Conservation (phyloP, 2,329 filamentous ascomycete species). For the Emericellopsis atlantica region DNA sequence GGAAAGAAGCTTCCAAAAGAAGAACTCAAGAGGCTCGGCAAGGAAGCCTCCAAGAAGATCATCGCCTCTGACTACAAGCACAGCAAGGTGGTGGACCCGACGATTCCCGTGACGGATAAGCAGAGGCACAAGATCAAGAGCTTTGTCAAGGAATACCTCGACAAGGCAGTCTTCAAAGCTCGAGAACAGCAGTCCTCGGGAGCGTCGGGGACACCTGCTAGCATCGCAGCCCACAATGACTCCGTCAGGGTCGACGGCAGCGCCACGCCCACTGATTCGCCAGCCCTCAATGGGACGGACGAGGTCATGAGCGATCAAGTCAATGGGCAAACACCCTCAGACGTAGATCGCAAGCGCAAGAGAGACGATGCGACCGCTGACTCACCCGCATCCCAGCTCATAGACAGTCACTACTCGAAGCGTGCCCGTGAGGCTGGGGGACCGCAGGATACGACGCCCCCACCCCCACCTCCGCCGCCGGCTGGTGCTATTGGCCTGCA, state of each 20-base stretch:
- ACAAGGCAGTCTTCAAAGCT: slow-evolving; percentile 64
- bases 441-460: slow-evolving; percentile 30
- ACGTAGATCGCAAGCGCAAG: slow-evolving; percentile 52
- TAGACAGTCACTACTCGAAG: background rate
- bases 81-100: slow-evolving; percentile 72
- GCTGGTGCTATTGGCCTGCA: slow-evolving; percentile 7
- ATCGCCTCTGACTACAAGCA: slow-evolving; percentile 89
- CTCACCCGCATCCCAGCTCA: slow-evolving; percentile 10
- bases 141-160: slow-evolving; percentile 75
- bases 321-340: slow-evolving; percentile 31
- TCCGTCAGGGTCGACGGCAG: background rate
- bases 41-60: slow-evolving; percentile 72
- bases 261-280: background rate
- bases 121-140: slow-evolving; percentile 73
- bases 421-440: slow-evolving; percentile 17
- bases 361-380: slow-evolving; percentile 24
- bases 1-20: slow-evolving; percentile 78
- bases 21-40: slow-evolving; percentile 48
- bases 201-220: too few species aligned
- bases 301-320: slow-evolving; percentile 29
- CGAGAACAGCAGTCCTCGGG: background rate
- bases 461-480: slow-evolving; percentile 35
- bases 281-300: slow-evolving; percentile 16
- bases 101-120: slow-evolving; percentile 54
- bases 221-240: background rate